Evolutionary conservation across 768 basidiomycete species (phyloP).

Genomic region (Lyophyllum semitale): DNA sequence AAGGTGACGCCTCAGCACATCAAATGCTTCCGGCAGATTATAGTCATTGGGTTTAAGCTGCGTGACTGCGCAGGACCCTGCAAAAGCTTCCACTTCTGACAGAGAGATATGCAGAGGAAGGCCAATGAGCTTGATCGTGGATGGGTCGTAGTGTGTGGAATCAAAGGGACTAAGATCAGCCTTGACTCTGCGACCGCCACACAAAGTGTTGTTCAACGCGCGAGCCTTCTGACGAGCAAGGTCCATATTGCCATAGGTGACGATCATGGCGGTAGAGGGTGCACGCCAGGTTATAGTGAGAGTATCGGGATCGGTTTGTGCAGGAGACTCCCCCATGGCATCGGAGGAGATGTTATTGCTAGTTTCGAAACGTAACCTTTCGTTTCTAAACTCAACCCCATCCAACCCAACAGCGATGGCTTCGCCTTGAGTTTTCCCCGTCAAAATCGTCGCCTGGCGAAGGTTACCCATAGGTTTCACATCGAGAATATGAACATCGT

Average conservation of each 20-base stretch:
- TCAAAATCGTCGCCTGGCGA: no score
- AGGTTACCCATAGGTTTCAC: conserved; percentile 26
- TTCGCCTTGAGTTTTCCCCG: conserved; percentile 39
- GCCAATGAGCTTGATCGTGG: conserved; percentile 35
- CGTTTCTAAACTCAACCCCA: conserved; percentile 47
- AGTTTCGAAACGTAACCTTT: conserved; percentile 43
- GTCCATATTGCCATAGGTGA: conserved; percentile 35
- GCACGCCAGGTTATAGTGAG: conserved; percentile 53
- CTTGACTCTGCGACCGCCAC: conserved; percentile 46
- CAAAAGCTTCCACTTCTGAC: conserved; percentile 20
- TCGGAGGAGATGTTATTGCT: conserved; percentile 37
- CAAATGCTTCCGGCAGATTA: conserved; percentile 19
- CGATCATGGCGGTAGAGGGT: conserved; percentile 48
- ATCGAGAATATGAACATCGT: conserved; percentile 33
- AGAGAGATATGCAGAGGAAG: no score
- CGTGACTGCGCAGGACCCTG: no score
- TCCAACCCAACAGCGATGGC: conserved; percentile 51
- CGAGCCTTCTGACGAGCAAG: conserved; percentile 34
- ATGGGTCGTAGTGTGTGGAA: no score
- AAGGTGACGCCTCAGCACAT: conserved; percentile 23
- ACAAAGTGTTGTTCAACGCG: conserved; percentile 34
- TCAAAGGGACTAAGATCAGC: no score
- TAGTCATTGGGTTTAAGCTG: no score
- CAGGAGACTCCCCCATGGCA: conserved; percentile 41
- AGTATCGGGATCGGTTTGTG: conserved; percentile 34